Conservation (phyloP, 139 green algal species). For the Nannochloris sp. region DNA sequence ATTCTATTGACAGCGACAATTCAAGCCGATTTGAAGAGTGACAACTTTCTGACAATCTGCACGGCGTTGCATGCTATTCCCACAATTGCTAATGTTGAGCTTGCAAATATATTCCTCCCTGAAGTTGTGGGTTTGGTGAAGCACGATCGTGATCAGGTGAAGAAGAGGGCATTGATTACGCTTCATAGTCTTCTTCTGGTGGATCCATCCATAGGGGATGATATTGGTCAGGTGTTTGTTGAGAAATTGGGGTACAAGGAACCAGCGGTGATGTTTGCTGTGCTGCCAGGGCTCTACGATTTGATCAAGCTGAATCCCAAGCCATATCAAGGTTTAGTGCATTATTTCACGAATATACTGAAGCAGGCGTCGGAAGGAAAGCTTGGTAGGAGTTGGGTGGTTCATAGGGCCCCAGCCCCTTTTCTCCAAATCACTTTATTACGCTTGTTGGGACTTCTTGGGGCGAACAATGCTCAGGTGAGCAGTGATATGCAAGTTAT, state of each 20-base stretch:
- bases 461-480: constrained; percentile 48
- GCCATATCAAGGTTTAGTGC: constrained; percentile 78
- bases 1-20: constrained; percentile 96
- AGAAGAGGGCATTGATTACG: constrained; percentile 94
- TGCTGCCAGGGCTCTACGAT: constrained; percentile 84
- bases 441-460: constrained; percentile 76
- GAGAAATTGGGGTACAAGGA: constrained; percentile 53
- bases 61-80: constrained; percentile 45
- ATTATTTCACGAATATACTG: constrained; percentile 87
- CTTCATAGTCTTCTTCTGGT: constrained; percentile 71
- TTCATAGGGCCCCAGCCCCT: constrained; percentile 89
- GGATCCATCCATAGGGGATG: constrained; percentile 42
- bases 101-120: constrained; percentile 77
- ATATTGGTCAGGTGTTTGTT: constrained; percentile 26
- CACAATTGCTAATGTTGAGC: constrained; percentile 67
- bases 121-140: constrained; percentile 57
- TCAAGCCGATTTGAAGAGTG: constrained; percentile 78
- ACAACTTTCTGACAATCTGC: constrained; percentile 83
- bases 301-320: constrained; percentile 46
- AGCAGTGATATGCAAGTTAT: constrained; percentile 83
- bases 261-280: constrained; percentile 87
- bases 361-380: constrained; percentile 88
- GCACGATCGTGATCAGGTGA: constrained; percentile 73
- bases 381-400: constrained; percentile 86
- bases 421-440: constrained; percentile 98